Conservation (phyloP, 2,329 filamentous ascomycete species). For the Trichoderma lentiforme region DNA sequence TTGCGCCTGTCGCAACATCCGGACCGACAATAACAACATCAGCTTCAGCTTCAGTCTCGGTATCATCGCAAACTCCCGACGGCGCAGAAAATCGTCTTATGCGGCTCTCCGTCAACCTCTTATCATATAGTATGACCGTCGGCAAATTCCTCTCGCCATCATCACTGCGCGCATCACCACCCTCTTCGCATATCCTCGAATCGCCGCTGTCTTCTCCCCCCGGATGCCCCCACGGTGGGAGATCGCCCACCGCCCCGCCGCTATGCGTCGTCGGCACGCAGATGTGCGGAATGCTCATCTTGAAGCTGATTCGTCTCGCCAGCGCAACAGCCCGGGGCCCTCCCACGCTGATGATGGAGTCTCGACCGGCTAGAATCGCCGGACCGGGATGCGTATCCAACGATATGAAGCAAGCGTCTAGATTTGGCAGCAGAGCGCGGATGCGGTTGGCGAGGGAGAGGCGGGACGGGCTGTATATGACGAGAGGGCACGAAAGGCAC, state of each 20-base stretch:
- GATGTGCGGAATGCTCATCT: constrained; percentile 54
- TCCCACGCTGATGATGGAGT: constrained; percentile 59
- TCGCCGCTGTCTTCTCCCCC: not conserved
- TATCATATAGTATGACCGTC: constrained; percentile 38
- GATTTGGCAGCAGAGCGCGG: constrained; percentile 33
- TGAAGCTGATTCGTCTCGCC: constrained; percentile 51
- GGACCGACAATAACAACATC: constrained; percentile 15
- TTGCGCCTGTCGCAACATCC: constrained; percentile 9
- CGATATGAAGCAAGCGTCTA: constrained; percentile 33
- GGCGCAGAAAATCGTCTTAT: constrained; percentile 31
- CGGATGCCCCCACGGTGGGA: not conserved
- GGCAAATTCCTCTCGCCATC: constrained; percentile 22
- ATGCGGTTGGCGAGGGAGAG: constrained; percentile 34
- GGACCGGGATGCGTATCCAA: constrained; percentile 30
- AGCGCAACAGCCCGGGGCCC: constrained; percentile 61
- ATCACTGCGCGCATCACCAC: not conserved
- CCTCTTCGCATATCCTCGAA: not conserved
- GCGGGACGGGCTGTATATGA: constrained; percentile 39
- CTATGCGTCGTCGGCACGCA: constrained; percentile 60
- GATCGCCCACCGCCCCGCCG: constrained; percentile 48
- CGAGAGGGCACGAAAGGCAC: constrained; percentile 33
- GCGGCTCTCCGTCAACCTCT: constrained; percentile 32
- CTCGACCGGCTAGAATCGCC: constrained; percentile 38
- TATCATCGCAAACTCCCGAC: constrained; percentile 13
- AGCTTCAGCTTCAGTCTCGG: not conserved